These are phyloP conservation scores for Globisporangium orthogonon DNA, from an alignment of 352 stramenopile genomes.

Conservation along the genomic window DNA sequence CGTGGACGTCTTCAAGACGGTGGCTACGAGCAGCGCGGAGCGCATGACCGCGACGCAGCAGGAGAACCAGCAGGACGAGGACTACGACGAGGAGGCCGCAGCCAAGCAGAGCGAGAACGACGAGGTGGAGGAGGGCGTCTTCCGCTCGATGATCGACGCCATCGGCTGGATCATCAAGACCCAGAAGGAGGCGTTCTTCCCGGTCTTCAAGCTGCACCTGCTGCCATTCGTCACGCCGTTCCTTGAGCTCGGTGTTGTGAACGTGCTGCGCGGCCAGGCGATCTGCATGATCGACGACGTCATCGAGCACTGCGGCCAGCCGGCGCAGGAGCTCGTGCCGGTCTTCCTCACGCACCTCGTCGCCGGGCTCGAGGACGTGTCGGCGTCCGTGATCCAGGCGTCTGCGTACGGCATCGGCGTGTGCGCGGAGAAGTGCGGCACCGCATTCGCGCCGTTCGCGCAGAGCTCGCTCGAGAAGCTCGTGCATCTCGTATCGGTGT, in stretches of 20 bases:
- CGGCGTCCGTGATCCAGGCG: conserved; percentile 64
- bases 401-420: conserved; percentile 81
- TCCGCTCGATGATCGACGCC: conserved; percentile 78
- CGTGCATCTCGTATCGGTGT: conserved; percentile 51
- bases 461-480: conserved; percentile 66
- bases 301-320: conserved; percentile 74
- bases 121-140: conserved; percentile 71
- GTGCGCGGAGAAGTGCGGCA: conserved; percentile 71
- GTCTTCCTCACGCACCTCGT: conserved; percentile 69
- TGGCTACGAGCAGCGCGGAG: conserved; percentile 59
- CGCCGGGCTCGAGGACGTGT: conserved; percentile 61
- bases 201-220: conserved; percentile 63
- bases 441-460: conserved; percentile 66
- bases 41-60: conserved; percentile 50
- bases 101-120: conserved; percentile 62
- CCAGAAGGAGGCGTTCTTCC: conserved; percentile 73
- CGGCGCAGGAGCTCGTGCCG: conserved; percentile 66
- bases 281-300: conserved; percentile 89
- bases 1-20: conserved; percentile 62
- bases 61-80: conserved; percentile 69
- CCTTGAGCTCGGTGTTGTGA: conserved; percentile 47
- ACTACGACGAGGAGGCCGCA: conserved; percentile 74
- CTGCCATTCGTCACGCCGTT: conserved; percentile 62
- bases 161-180: conserved; percentile 85
- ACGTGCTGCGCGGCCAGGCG: conserved; percentile 67